Conservation (phyloP, 352 stramenopile species). For the Phytophthora cryptogea region DNA sequence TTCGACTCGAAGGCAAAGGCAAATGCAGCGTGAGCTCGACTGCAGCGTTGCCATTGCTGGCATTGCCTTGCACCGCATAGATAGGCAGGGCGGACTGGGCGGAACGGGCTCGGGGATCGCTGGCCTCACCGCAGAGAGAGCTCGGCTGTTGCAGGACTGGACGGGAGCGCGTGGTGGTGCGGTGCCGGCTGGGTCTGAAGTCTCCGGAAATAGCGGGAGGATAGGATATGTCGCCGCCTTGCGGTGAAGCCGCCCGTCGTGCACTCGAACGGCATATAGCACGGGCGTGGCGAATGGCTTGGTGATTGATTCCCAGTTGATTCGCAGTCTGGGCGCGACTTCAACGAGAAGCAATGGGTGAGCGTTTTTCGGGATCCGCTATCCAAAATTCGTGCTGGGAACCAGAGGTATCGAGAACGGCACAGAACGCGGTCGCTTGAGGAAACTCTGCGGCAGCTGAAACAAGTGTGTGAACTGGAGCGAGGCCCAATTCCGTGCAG, state of each 20-base stretch:
- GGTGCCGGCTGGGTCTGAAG: constrained; percentile 1
- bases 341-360: constrained; percentile 5
- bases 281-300: constrained; percentile 8
- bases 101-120: constrained; percentile 19
- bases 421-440: no score
- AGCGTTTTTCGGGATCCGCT: constrained; percentile 4
- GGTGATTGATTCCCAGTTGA: not conserved
- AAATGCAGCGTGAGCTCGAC: no score
- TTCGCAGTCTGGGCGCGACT: constrained; percentile 1
- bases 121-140: constrained; percentile 26
- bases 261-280: constrained; percentile 21
- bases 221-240: constrained; percentile 13
- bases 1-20: not conserved
- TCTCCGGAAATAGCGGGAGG: constrained; percentile 22
- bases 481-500: constrained; percentile 3
- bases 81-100: constrained; percentile 14
- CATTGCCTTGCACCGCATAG: constrained; percentile 1
- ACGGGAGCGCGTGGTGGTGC: constrained; percentile 14
- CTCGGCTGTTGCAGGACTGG: constrained; percentile 14
- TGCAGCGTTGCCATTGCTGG: not conserved
- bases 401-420: not conserved
- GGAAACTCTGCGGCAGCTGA: constrained; percentile 17
- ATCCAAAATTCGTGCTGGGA: not conserved
- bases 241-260: constrained; percentile 20
- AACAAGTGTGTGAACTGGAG: constrained; percentile 2